Conservation (phyloP, 106 monocot species). For the Platanthera zijinensis region DNA sequence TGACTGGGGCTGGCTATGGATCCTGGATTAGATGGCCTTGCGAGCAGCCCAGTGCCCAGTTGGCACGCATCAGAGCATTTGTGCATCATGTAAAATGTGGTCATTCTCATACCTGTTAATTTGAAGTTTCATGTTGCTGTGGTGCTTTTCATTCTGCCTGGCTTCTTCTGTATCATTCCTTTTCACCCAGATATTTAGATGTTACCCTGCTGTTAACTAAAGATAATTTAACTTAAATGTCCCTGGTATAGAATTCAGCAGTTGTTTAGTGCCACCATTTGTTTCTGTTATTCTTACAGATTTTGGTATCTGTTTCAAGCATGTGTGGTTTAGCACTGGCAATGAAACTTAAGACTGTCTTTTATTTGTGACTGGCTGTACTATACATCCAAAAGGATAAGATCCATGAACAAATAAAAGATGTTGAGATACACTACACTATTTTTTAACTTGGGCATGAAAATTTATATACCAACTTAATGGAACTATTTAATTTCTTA, state of each 20-base stretch:
- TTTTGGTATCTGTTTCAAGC: not conserved
- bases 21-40: no score
- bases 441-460: not conserved
- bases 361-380: not conserved
- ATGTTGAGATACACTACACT: not conserved
- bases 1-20: no score
- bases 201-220: not conserved
- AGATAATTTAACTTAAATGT: not conserved
- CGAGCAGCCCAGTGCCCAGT: no score
- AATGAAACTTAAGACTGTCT: not conserved
- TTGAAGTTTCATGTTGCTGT: not conserved
- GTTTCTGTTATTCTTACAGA: not conserved
- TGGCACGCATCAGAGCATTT: no score
- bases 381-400: not conserved
- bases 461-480: not conserved
- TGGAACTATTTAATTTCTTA: not conserved
- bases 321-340: not conserved
- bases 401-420: not conserved
- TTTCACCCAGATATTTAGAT: not conserved
- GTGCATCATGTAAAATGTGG: no score
- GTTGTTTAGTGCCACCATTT: not conserved
- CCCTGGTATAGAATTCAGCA: not conserved
- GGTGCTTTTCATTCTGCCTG: not conserved
- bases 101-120: not conserved
- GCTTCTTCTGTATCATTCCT: not conserved